Conservation (phyloP, 2,329 filamentous ascomycete genomes). For the Ambrosiella xylebori region DNA sequence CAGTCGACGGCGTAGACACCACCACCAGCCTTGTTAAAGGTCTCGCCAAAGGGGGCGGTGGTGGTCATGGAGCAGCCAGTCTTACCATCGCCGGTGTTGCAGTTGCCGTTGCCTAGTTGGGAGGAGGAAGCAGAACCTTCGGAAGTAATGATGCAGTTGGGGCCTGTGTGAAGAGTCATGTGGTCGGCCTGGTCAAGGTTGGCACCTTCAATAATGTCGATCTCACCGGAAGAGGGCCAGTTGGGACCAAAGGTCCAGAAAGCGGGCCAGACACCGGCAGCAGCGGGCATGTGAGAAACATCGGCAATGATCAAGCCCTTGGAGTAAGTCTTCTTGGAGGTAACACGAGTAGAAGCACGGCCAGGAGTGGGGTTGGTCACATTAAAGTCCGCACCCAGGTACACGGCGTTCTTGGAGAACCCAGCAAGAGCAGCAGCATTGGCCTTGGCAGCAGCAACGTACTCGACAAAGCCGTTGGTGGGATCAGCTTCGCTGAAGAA, state of each 20-base stretch:
- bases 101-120: conserved; percentile 33
- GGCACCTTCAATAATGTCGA: conserved; percentile 68
- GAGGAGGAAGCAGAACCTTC: conserved; percentile 32
- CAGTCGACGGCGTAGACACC: conserved; percentile 64
- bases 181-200: conserved; percentile 41
- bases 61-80: conserved; percentile 43
- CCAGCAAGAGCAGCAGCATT: conserved; percentile 40
- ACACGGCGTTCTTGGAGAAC: conserved; percentile 37
- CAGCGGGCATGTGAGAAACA: conserved; percentile 58
- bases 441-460: conserved; percentile 42
- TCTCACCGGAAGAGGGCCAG: conserved; percentile 57
- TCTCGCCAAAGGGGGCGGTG: conserved; percentile 40
- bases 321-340: conserved; percentile 48
- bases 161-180: conserved; percentile 50
- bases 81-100: conserved; percentile 35
- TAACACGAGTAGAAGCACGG: conserved; percentile 52
- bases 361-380: conserved; percentile 39
- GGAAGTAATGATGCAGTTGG: conserved; percentile 40
- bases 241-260: conserved; percentile 50
- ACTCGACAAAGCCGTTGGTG: conserved; percentile 58
- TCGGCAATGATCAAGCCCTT: conserved; percentile 57
- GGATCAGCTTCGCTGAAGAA: conserved; percentile 47
- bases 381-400: conserved; percentile 51
- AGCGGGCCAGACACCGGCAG: conserved; percentile 56
- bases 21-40: conserved; percentile 53